These are phyloP conservation scores for Verticillium longisporum DNA, from an alignment of 2,329 filamentous ascomycete species.

Conservation along the genomic window DNA sequence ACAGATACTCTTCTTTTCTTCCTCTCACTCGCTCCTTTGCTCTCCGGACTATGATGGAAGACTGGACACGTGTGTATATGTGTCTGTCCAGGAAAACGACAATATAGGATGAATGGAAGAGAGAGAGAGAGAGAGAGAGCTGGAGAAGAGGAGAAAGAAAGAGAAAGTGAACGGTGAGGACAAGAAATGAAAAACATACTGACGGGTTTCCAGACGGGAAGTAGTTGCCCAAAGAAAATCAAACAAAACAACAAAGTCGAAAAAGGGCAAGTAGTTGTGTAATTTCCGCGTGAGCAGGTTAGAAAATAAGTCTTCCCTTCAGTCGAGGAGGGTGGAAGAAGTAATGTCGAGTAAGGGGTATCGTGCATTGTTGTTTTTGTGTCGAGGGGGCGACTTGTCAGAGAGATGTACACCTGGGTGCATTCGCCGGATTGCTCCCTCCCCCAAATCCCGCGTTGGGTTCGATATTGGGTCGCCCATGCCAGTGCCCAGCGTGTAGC, in stretches of 20 bases:
- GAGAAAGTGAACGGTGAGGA: conserved; percentile 6
- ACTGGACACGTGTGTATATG: background rate
- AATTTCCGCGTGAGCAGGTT: conserved; percentile 25
- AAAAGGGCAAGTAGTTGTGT: conserved; percentile 5
- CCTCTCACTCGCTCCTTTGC: background rate
- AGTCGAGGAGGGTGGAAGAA: conserved; percentile 7
- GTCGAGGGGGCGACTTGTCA: background rate
- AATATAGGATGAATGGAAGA: background rate
- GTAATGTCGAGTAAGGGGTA: background rate
- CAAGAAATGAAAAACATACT: conserved; percentile 5
- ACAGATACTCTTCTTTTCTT: background rate
- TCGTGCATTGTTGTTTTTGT: background rate
- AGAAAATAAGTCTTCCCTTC: conserved; percentile 15
- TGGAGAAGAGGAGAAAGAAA: conserved; percentile 3
- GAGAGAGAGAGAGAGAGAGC: conserved; percentile 9
- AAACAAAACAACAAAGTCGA: conserved; percentile 11
- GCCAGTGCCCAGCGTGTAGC: no score
- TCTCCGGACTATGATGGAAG: background rate
- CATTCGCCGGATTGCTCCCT: background rate
- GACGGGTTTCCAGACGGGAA: background rate
- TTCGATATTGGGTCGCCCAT: no score
- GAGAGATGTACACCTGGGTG: background rate
- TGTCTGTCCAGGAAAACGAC: background rate
- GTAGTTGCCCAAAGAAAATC: no score
- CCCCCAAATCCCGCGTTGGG: background rate